These are phyloP conservation scores for Ulota crispa DNA, from an alignment of 225 moss, liverwort and hornwort genomes.

Conservation along the genomic window DNA sequence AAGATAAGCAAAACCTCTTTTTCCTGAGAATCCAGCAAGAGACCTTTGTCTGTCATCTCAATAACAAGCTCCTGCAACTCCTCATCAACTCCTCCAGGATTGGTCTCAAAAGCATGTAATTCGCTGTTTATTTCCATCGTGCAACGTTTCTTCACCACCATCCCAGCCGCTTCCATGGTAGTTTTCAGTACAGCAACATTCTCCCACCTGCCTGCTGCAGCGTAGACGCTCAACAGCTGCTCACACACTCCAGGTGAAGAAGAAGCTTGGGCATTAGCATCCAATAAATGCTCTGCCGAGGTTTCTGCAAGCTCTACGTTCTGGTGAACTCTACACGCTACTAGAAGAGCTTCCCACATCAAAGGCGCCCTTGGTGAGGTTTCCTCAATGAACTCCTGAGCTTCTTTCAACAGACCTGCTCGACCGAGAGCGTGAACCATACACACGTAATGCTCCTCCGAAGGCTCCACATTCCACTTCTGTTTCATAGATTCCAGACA, in stretches of 20 bases:
- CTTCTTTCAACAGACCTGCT: slow-evolving; percentile 56
- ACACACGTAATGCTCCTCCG: slow-evolving; percentile 56
- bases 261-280: slow-evolving; percentile 22
- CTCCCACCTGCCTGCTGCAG: slow-evolving; percentile 54
- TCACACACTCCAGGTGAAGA: slow-evolving; percentile 41
- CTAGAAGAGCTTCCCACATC: slow-evolving; percentile 55
- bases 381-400: slow-evolving; percentile 48
- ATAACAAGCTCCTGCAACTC: slow-evolving; percentile 35
- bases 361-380: slow-evolving; percentile 33
- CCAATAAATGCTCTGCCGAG: slow-evolving; percentile 40
- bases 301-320: slow-evolving; percentile 56
- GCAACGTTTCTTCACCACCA: slow-evolving; percentile 27
- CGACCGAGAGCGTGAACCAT: slow-evolving; percentile 62
- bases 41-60: slow-evolving; percentile 36
- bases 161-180: slow-evolving; percentile 44
- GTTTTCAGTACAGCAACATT: slow-evolving; percentile 34
- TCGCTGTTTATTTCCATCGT: slow-evolving; percentile 45
- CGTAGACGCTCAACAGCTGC: slow-evolving; percentile 46
- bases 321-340: slow-evolving; percentile 52
- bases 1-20: slow-evolving; percentile 16
- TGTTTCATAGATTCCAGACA: slow-evolving; percentile 48
- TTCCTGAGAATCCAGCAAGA: slow-evolving; percentile 37
- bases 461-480: slow-evolving; percentile 32
- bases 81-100: slow-evolving; percentile 24
- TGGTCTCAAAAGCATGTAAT: slow-evolving; percentile 28